A percentile compares a stretch with the other conserved stretches of the same genome.
Evolutionary conservation across 2,329 filamentous ascomycete genomes (phyloP).

Genomic region (Spiromastix sp.): DNA sequence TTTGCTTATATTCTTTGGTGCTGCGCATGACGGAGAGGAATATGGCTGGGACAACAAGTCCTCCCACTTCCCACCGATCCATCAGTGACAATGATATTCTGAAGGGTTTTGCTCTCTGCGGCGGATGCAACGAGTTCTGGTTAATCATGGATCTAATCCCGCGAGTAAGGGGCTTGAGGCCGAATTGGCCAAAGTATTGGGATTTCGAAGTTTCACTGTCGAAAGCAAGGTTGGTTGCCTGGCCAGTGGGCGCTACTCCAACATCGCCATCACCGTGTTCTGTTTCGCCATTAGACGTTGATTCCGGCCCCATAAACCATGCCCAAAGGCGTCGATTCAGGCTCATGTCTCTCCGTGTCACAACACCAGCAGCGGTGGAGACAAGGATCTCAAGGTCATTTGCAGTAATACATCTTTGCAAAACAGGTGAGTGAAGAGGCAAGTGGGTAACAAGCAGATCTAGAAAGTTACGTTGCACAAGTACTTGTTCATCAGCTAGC

Average conservation of each 20-base stretch:
- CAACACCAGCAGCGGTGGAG: slow-evolving; percentile 73
- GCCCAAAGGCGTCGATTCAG: slow-evolving; percentile 90
- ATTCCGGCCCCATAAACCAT: slow-evolving; percentile 83
- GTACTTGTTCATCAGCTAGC: slow-evolving; percentile 71
- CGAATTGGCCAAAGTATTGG: slow-evolving; percentile 74
- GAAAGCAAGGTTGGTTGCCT: slow-evolving; percentile 18
- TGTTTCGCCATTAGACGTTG: slow-evolving; percentile 30
- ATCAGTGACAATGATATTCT: slow-evolving; percentile 89
- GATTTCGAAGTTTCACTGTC: slow-evolving; percentile 48
- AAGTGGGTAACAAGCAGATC: slow-evolving; percentile 86
- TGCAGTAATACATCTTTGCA: slow-evolving; percentile 63
- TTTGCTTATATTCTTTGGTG: slow-evolving; percentile 61
- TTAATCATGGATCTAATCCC: slow-evolving; percentile 71
- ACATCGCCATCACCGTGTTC: slow-evolving; percentile 22
- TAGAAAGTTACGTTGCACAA: slow-evolving; percentile 89
- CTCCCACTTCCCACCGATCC: slow-evolving; percentile 97
- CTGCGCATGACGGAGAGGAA: slow-evolving; percentile 80
- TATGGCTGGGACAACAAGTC: slow-evolving; percentile 74
- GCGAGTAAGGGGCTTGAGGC: slow-evolving; percentile 60
- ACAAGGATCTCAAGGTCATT: slow-evolving; percentile 74
- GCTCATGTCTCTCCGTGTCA: slow-evolving; percentile 89
- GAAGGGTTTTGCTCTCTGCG: slow-evolving; percentile 73
- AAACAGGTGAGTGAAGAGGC: slow-evolving; percentile 68
- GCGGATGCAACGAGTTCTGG: slow-evolving; percentile 41
- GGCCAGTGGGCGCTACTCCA: slow-evolving; percentile 19